These are phyloP conservation scores for Solioccasus polychromus DNA, from an alignment of 768 basidiomycete genomes.

Conservation along the genomic window DNA sequence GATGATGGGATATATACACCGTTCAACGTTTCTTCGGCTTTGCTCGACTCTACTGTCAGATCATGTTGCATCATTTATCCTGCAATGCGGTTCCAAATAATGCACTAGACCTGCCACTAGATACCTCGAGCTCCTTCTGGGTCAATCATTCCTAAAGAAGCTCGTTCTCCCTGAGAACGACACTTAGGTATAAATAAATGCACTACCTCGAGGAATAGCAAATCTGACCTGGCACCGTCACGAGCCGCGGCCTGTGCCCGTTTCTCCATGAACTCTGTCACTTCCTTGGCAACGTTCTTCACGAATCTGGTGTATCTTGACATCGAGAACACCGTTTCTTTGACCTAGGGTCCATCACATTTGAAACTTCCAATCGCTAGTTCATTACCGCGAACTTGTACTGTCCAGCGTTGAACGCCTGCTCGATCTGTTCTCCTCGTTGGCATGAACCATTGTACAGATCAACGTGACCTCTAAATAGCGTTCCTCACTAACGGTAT, in stretches of 20 bases:
- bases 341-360: slow-evolving; percentile 37
- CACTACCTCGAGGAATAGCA: not conserved
- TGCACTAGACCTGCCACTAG: slow-evolving; percentile 2
- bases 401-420: slow-evolving; percentile 49
- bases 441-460: not conserved
- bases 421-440: slow-evolving; percentile 39
- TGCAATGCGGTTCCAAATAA: not conserved
- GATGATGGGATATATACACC: slow-evolving; percentile 28
- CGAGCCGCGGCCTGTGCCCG: slow-evolving; percentile 35
- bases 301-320: slow-evolving; percentile 44
- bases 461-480: slow-evolving; percentile 42
- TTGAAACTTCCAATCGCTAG: not conserved
- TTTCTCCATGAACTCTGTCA: slow-evolving; percentile 38
- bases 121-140: slow-evolving; percentile 19
- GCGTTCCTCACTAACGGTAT: slow-evolving; percentile 44
- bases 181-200: too few species aligned
- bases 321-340: slow-evolving; percentile 53
- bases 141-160: slow-evolving; percentile 44
- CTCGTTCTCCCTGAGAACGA: slow-evolving; percentile 36
- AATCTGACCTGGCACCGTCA: slow-evolving; percentile 42
- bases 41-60: not conserved
- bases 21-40: slow-evolving; percentile 3
- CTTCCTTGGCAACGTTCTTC: slow-evolving; percentile 39
- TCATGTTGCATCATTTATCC: not conserved
- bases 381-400: slow-evolving; percentile 46